Evolutionary conservation across 2,329 filamentous ascomycete genomes (phyloP).

Genomic region (Beauveria brongniartii): DNA sequence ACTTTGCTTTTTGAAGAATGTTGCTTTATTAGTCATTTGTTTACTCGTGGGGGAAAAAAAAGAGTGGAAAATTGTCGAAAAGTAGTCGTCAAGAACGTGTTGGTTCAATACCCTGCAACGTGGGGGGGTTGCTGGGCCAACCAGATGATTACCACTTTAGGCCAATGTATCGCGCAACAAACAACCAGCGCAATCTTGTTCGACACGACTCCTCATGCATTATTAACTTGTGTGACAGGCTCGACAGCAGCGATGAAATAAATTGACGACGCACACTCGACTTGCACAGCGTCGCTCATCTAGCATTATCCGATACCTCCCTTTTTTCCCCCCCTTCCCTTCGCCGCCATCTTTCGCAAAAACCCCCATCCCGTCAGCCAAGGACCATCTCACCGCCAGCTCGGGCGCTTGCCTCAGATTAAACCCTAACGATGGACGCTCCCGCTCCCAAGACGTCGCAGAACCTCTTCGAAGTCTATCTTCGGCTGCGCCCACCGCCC

Average conservation of each 20-base stretch:
- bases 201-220: neutral
- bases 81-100: too few species aligned
- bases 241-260: neutral
- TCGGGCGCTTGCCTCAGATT: neutral
- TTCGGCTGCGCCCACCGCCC: slow-evolving; percentile 68
- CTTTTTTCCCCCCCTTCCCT: neutral
- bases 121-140: neutral
- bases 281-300: neutral
- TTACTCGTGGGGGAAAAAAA: too few species aligned
- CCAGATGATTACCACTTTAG: neutral
- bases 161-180: neutral
- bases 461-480: slow-evolving; percentile 82
- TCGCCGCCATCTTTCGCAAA: neutral
- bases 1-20: too few species aligned
- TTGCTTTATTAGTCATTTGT: too few species aligned
- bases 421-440: slow-evolving; percentile 28
- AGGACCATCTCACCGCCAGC: neutral
- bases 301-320: neutral
- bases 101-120: neutral
- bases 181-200: neutral
- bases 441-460: slow-evolving; percentile 26
- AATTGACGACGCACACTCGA: neutral
- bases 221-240: neutral
- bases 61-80: too few species aligned
- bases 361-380: too few species aligned